Percentiles rank a stretch among this genome's conserved stretches.
Conservation (phyloP, 352 stramenopile species). For the Ophiocytium majus region DNA sequence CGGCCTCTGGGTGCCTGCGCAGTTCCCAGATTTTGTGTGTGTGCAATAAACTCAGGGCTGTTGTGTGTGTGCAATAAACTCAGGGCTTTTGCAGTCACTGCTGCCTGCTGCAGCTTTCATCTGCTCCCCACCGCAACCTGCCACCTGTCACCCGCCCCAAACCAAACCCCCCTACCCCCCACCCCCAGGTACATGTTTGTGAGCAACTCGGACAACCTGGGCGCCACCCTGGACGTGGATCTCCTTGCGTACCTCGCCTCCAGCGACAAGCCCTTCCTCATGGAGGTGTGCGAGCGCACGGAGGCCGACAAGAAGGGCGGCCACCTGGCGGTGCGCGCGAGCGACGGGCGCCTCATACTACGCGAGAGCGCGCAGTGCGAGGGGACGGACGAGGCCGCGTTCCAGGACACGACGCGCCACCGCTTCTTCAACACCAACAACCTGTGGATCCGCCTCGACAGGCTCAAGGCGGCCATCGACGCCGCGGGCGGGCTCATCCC, state of each 20-base stretch:
- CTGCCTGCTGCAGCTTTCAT: no score
- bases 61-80: no score
- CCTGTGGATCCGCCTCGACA: conserved; percentile 89
- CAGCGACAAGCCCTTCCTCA: conserved; percentile 93
- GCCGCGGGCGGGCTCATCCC: conserved; percentile 92
- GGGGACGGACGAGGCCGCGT: conserved; percentile 86
- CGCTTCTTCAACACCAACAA: conserved; percentile 99
- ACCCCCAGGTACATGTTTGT: conserved; percentile 99
- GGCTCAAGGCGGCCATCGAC: conserved; percentile 91
- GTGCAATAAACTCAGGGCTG: no score
- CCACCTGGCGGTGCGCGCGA: conserved; percentile 92
- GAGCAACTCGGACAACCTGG: conserved; percentile 99
- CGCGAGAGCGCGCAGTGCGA: conserved; percentile 95
- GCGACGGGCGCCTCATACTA: conserved; percentile 88
- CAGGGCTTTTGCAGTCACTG: no score
- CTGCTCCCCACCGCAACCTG: no score
- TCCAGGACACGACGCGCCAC: conserved; percentile 94
- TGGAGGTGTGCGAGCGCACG: conserved; percentile 94
- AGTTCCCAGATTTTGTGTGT: no score
- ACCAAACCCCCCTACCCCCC: no score
- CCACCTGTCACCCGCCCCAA: no score
- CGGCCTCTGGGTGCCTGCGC: no score
- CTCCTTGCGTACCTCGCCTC: conserved; percentile 98
- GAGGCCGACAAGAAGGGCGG: conserved; percentile 99
- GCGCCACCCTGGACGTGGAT: conserved; percentile 91